Percentiles rank a stretch among this genome's conserved stretches.
These are phyloP conservation scores for Lachancea sp. DNA, from an alignment of 805 yeast species.

Conservation along the genomic window DNA sequence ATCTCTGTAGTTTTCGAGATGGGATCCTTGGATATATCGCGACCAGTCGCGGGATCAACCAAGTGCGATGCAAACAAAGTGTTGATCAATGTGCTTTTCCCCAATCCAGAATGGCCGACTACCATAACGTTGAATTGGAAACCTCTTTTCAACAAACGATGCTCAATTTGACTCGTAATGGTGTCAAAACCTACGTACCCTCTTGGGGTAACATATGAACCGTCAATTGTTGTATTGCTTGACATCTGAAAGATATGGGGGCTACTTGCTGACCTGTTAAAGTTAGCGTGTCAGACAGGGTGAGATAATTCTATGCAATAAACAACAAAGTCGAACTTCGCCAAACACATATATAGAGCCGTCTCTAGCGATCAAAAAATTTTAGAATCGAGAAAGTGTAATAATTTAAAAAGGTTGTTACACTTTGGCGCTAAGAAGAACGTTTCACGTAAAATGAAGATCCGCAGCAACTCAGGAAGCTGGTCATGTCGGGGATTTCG, in stretches of 20 bases:
- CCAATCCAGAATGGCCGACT: slow-evolving; percentile 90
- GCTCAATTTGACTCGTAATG: slow-evolving; percentile 91
- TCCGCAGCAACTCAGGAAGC: background rate
- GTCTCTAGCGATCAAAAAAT: slow-evolving; percentile 1
- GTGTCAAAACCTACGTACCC: slow-evolving; percentile 95
- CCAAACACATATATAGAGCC: background rate
- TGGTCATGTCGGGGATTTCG: background rate
- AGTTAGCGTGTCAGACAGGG: background rate
- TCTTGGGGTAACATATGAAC: slow-evolving; percentile 42
- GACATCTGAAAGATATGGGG: slow-evolving; percentile 1
- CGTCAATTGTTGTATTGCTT: background rate
- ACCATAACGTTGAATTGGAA: slow-evolving; percentile 92
- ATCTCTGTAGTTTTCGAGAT: slow-evolving; percentile 84
- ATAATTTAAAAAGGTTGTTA: background rate
- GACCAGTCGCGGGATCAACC: slow-evolving; percentile 60
- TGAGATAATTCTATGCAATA: background rate
- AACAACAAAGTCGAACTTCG: background rate
- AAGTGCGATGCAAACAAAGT: slow-evolving; percentile 82
- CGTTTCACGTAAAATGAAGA: no score
- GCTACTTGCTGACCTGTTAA: background rate
- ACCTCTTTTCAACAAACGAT: slow-evolving; percentile 83
- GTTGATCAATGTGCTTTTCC: slow-evolving; percentile 87
- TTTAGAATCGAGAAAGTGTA: background rate
- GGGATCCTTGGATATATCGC: slow-evolving; percentile 61
- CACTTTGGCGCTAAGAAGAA: background rate